Evolutionary conservation across 2,329 filamentous ascomycete genomes (phyloP), one percentile per base, ranked within the genome.

Genomic region (Bipolaris bicolor): DNA sequence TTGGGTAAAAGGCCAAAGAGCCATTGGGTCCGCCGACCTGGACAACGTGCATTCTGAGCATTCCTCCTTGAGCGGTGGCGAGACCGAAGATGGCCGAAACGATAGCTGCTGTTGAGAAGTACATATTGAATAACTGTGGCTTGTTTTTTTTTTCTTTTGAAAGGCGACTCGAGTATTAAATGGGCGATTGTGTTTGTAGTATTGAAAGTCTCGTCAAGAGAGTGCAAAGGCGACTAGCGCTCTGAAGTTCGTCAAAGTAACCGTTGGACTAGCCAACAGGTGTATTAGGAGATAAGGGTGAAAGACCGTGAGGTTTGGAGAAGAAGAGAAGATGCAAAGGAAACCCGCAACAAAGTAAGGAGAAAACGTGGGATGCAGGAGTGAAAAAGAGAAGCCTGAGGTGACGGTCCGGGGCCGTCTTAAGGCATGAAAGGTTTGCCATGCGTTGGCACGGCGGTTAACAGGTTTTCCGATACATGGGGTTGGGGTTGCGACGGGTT

Each of bases 1-100:
- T 81, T 39, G 90, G 90, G 61, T 79, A 85, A 81, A 87, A 93
- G 60, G 79, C 82, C 55, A 90, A 78, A 45, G 79, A 79, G 15
- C 76, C 72, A 57, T 79, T 74, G 65, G 82, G 80, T 70, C 84
- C 84, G 61, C 81, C 77, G 55, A 92, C 90, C 61, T 85, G 83
- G 53, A 92, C 85, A 57, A 88, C 84, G 67, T 90, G 87, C 7
- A 70, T 79, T 29, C 61, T 66, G 45, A 73, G 58, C 49, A 61
- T 65, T 16, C 66, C 68, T 18, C 26, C 49, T 20, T 69, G 67
- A 49, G 71, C 71, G 49, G 62, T 54, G 33, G 63, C 66, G 31
- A 75, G 58, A 46, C 71, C 72, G 50, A 73, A 45, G 16, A 76
- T 64, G 64, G 70, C 67, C 49, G 70, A 66, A 15, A 70, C 54